phyloP scores from a whole-genome alignment of 2,329 filamentous ascomycete genomes.

The Helicocarpus griseus region DNA sequence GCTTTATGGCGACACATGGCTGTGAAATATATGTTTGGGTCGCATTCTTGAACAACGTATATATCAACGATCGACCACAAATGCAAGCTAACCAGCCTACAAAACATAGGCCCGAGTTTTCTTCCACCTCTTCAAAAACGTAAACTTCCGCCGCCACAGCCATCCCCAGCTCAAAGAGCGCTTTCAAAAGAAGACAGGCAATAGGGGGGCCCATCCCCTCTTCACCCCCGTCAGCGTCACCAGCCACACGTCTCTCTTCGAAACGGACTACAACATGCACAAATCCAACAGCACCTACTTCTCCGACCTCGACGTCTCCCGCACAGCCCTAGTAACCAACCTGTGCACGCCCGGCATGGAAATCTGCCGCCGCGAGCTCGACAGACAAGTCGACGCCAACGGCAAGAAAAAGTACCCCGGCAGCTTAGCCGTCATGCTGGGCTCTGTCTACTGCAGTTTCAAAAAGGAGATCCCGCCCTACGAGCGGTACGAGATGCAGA shows the following conservation, averaged over 20 bases:
- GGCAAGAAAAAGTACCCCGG: constrained; percentile 39
- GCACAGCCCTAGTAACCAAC: constrained; percentile 68
- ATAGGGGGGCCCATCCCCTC: constrained; percentile 47
- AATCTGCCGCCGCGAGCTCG: constrained; percentile 43
- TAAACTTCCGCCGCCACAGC: constrained; percentile 41
- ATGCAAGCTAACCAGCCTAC: not conserved
- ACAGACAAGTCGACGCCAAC: constrained; percentile 37
- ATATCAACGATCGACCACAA: not conserved
- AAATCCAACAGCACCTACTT: constrained; percentile 84
- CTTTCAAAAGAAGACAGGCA: constrained; percentile 23
- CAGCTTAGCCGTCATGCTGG: constrained; percentile 55
- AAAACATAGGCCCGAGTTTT: constrained; percentile 46
- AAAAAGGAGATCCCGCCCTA: constrained; percentile 63
- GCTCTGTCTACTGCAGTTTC: constrained; percentile 65
- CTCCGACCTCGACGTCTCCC: constrained; percentile 70
- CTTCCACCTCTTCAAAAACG: constrained; percentile 48
- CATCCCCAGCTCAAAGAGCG: constrained; percentile 34
- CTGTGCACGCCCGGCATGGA: constrained; percentile 52
- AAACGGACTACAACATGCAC: constrained; percentile 81
- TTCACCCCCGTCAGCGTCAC: constrained; percentile 62
- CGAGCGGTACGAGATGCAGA: constrained; percentile 64
- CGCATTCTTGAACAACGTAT: too few species aligned
- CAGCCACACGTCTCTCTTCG: constrained; percentile 58
- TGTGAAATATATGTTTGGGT: too few species aligned
- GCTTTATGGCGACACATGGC: too few species aligned